These are phyloP conservation scores for Chaetomiaceae sp. DNA, from an alignment of 2,329 filamentous ascomycete species.

Conservation along the genomic window DNA sequence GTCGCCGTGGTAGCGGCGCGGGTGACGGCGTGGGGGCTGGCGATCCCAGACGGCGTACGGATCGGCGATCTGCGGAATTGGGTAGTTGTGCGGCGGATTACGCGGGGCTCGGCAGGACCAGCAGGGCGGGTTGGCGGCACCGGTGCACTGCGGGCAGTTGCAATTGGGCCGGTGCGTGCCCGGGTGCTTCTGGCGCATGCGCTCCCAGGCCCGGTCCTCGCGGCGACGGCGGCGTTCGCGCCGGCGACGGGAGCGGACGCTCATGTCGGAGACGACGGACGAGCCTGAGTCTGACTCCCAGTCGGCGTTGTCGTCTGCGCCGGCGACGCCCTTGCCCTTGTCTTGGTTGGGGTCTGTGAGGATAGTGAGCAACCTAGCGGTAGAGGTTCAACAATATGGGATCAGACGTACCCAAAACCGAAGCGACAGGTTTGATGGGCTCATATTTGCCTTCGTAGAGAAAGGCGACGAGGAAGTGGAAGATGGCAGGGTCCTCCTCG, in stretches of 20 bases:
- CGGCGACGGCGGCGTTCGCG: constrained; percentile 34
- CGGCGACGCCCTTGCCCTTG: constrained; percentile 40
- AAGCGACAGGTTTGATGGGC: constrained; percentile 42
- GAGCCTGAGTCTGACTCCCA: constrained; percentile 34
- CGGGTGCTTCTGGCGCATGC: constrained; percentile 40
- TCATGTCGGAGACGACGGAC: constrained; percentile 35
- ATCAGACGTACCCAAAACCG: constrained; percentile 34
- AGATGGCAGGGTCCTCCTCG: constrained; percentile 48
- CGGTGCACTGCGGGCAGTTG: constrained; percentile 39
- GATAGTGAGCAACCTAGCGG: constrained; percentile 1
- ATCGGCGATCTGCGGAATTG: neutral
- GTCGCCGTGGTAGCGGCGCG: constrained; percentile 17
- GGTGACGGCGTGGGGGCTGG: constrained; percentile 13
- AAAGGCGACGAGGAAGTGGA: constrained; percentile 49
- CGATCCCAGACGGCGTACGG: constrained; percentile 3
- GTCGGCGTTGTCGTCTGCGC: constrained; percentile 28
- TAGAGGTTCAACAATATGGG: constrained; percentile 1
- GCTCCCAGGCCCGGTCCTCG: constrained; percentile 35
- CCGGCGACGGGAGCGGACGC: constrained; percentile 33
- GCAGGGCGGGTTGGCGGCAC: constrained; percentile 34
- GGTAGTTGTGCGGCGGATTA: constrained; percentile 30
- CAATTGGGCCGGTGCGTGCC: constrained; percentile 43
- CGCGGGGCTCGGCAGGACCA: constrained; percentile 40
- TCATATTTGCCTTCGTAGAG: constrained; percentile 45
- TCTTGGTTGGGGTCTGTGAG: constrained; percentile 31